Percentiles rank a stretch among this genome's conserved stretches.
These are phyloP conservation scores for Bacidia gigantensis DNA, from an alignment of 495 filamentous ascomycete species.

Conservation along the genomic window DNA sequence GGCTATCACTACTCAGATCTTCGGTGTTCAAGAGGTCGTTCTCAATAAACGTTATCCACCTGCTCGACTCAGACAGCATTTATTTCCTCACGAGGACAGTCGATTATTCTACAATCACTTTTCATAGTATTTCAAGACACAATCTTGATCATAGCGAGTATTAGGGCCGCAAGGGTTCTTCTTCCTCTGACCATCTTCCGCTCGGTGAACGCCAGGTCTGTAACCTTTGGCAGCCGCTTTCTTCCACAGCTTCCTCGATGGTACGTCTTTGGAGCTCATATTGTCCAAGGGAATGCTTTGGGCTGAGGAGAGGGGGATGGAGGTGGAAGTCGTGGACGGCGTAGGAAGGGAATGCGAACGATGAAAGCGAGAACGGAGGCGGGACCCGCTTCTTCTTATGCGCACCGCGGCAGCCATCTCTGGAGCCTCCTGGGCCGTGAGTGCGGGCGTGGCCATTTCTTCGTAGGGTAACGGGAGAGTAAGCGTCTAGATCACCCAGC, in stretches of 20 bases:
- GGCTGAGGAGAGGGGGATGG: not conserved
- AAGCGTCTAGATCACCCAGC: slow-evolving; percentile 1
- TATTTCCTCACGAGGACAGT: not conserved
- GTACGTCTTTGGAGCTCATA: too few species aligned
- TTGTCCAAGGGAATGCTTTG: too few species aligned
- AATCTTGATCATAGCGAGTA: slow-evolving; percentile 7
- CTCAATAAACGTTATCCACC: not conserved
- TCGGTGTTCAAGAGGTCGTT: too few species aligned
- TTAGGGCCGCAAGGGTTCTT: slow-evolving; percentile 1
- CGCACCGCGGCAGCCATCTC: slow-evolving; percentile 4
- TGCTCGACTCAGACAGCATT: not conserved
- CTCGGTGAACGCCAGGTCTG: not conserved
- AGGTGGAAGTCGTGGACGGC: not conserved
- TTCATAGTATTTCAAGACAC: slow-evolving; percentile 5
- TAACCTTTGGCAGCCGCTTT: slow-evolving; percentile 4
- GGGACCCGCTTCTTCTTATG: slow-evolving; percentile 2
- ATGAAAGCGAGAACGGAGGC: not conserved
- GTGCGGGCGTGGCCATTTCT: not conserved
- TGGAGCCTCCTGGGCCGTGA: slow-evolving; percentile 1
- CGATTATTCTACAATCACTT: not conserved
- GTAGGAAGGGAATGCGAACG: not conserved
- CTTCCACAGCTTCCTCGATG: not conserved
- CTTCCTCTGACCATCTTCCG: slow-evolving; percentile 3
- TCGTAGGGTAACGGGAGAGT: not conserved
- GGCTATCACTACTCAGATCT: too few species aligned